These are phyloP conservation scores for Anastatica hierochuntica DNA, from an alignment of 345 rosid species.

Conservation along the genomic window DNA sequence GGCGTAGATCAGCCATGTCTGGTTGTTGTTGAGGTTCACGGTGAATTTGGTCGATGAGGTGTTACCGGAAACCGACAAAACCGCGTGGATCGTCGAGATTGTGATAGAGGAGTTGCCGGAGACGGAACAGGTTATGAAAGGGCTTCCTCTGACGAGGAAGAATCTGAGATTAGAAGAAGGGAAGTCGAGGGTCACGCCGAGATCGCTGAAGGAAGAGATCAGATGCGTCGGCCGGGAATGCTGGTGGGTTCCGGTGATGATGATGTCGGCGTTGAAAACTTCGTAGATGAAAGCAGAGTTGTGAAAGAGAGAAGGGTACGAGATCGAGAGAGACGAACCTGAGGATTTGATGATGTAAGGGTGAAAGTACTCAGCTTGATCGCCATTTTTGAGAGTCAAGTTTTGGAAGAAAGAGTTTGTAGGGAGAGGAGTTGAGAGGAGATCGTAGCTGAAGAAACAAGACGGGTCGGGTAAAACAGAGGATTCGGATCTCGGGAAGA, in stretches of 20 bases:
- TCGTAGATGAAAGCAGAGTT: slow-evolving; percentile 57
- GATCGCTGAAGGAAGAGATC: slow-evolving; percentile 63
- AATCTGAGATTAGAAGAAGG: slow-evolving; percentile 64
- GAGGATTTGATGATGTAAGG: slow-evolving; percentile 81
- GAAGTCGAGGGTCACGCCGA: slow-evolving; percentile 65
- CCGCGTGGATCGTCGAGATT: slow-evolving; percentile 68
- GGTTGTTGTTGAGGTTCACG: slow-evolving; percentile 57
- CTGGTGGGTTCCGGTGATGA: slow-evolving; percentile 38
- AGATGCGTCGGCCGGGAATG: slow-evolving; percentile 34
- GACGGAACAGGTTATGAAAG: slow-evolving; percentile 64
- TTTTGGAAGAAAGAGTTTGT: slow-evolving; percentile 92
- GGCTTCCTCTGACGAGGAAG: slow-evolving; percentile 81
- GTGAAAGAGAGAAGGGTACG: slow-evolving; percentile 60
- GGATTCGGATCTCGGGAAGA: slow-evolving; percentile 56
- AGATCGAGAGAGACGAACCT: slow-evolving; percentile 50
- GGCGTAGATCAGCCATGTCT: slow-evolving; percentile 76
- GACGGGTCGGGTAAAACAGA: slow-evolving; percentile 77
- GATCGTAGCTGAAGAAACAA: slow-evolving; percentile 51
- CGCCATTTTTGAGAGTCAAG: slow-evolving; percentile 72
- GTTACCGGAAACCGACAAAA: slow-evolving; percentile 44
- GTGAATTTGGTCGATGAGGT: slow-evolving; percentile 51
- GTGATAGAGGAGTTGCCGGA: slow-evolving; percentile 32
- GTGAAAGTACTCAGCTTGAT: slow-evolving; percentile 80
- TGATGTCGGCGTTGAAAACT: slow-evolving; percentile 53
- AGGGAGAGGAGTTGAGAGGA: slow-evolving; percentile 74